Conservation (phyloP, 768 basidiomycete genomes). For the Mycena latifolia region DNA sequence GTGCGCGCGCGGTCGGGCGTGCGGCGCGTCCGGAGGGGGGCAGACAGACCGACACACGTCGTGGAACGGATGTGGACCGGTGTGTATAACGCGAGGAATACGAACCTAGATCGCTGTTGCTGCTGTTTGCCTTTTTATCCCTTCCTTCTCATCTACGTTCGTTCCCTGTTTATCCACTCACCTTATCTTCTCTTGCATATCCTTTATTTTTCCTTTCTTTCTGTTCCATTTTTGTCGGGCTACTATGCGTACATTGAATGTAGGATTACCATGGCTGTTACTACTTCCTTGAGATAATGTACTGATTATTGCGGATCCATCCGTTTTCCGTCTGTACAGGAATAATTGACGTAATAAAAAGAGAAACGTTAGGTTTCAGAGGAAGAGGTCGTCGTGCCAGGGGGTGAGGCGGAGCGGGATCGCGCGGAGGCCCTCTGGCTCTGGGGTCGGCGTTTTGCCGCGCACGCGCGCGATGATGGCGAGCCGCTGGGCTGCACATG, state of each 20-base stretch:
- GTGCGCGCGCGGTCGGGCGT: constrained; percentile 5
- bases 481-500: constrained; percentile 65
- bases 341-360: constrained; percentile 29
- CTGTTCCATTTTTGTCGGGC: constrained; percentile 22
- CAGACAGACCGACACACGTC: constrained; percentile 5
- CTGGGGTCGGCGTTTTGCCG: constrained; percentile 70
- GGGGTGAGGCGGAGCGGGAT: constrained; percentile 18
- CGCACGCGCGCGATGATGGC: constrained; percentile 70
- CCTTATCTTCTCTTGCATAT: constrained; percentile 43
- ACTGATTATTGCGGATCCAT: constrained; percentile 33
- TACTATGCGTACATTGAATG: constrained; percentile 36
- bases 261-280: constrained; percentile 38
- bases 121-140: constrained; percentile 26
- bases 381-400: constrained; percentile 28
- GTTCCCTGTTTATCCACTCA: constrained; percentile 35
- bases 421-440: constrained; percentile 46
- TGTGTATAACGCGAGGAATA: constrained; percentile 22
- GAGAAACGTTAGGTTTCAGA: not conserved
- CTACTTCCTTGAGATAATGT: constrained; percentile 36
- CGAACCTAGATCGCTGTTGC: constrained; percentile 28
- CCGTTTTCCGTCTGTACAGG: constrained; percentile 9
- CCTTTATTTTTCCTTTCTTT: constrained; percentile 12
- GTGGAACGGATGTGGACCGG: constrained; percentile 6
- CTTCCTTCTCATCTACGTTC: constrained; percentile 33
- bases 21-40: constrained; percentile 17